Conservation (phyloP, 495 filamentous ascomycete species). For the Neurospora sp. region DNA sequence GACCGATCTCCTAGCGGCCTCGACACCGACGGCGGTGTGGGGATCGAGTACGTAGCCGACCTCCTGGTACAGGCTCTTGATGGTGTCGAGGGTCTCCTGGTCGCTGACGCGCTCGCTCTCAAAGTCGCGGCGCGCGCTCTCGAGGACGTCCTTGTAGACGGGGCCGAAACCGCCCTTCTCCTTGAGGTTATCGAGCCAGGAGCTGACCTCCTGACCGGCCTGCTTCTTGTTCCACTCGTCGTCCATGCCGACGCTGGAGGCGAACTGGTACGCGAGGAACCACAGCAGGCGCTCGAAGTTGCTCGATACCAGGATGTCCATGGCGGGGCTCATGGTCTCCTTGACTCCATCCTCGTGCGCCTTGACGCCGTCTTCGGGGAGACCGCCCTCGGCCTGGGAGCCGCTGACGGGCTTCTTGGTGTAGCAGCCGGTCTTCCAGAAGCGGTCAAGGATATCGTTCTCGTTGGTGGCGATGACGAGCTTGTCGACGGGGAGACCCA, state of each 20-base stretch:
- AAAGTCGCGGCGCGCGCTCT: conserved; percentile 55
- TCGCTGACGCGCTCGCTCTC: conserved; percentile 77
- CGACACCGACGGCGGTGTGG: conserved; percentile 78
- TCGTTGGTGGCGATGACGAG: conserved; percentile 85
- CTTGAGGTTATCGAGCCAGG: conserved; percentile 71
- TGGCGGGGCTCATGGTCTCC: conserved; percentile 82
- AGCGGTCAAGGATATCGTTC: conserved; percentile 81
- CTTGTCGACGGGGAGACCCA: conserved; percentile 80
- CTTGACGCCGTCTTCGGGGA: conserved; percentile 51
- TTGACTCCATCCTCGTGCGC: conserved; percentile 63
- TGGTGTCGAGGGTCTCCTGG: conserved; percentile 62
- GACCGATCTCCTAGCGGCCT: conserved; percentile 58
- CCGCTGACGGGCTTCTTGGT: conserved; percentile 61
- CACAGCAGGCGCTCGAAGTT: conserved; percentile 97
- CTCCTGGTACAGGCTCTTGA: conserved; percentile 52
- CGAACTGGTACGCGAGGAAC: conserved; percentile 68
- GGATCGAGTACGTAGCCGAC: conserved; percentile 78
- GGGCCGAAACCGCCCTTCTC: conserved; percentile 63
- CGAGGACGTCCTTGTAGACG: conserved; percentile 57
- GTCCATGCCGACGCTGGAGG: conserved; percentile 40
- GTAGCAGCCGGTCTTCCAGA: conserved; percentile 73
- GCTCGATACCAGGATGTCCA: conserved; percentile 91
- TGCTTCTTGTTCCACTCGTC: conserved; percentile 48
- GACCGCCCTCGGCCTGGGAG: conserved; percentile 42
- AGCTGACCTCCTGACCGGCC: conserved; percentile 53